These are phyloP conservation scores for Lentinula lateritia DNA, from an alignment of 768 basidiomycete genomes.

Conservation along the genomic window DNA sequence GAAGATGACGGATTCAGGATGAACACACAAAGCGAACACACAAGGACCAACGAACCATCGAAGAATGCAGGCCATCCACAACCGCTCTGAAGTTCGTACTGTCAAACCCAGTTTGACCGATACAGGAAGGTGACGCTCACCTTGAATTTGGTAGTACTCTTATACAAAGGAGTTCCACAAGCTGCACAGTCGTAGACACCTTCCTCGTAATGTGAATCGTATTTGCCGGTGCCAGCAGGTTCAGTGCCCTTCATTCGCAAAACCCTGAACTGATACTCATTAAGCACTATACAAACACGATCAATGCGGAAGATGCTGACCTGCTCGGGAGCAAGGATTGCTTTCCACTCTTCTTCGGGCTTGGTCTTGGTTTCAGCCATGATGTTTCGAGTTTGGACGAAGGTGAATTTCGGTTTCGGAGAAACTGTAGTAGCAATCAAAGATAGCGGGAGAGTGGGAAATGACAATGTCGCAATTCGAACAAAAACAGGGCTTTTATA, in stretches of 20 bases:
- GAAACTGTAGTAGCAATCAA: background rate
- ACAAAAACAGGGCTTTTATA: background rate
- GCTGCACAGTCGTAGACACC: constrained; percentile 79
- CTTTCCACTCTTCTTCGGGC: constrained; percentile 80
- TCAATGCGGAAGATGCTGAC: constrained; percentile 27
- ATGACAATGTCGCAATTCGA: background rate
- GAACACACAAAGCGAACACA: background rate
- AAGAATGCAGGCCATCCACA: constrained; percentile 99
- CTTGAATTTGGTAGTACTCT: constrained; percentile 84
- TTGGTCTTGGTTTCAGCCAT: constrained; percentile 24
- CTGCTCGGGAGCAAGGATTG: constrained; percentile 76
- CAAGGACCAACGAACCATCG: constrained; percentile 49
- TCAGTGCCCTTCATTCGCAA: constrained; percentile 89
- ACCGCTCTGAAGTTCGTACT: constrained; percentile 46
- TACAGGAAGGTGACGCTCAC: constrained; percentile 21
- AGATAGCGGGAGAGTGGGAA: constrained; percentile 3
- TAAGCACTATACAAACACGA: too few relatives aligned
- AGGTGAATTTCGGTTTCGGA: background rate
- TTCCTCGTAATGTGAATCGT: constrained; percentile 57
- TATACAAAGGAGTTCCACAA: constrained; percentile 81
- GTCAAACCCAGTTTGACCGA: background rate
- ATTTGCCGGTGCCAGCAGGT: constrained; percentile 67
- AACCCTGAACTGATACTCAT: constrained; percentile 62
- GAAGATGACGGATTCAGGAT: constrained; percentile 2
- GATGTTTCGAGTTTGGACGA: background rate